These are phyloP conservation scores for Phytopythium boreale DNA, from an alignment of 352 stramenopile species.

Conservation along the genomic window DNA sequence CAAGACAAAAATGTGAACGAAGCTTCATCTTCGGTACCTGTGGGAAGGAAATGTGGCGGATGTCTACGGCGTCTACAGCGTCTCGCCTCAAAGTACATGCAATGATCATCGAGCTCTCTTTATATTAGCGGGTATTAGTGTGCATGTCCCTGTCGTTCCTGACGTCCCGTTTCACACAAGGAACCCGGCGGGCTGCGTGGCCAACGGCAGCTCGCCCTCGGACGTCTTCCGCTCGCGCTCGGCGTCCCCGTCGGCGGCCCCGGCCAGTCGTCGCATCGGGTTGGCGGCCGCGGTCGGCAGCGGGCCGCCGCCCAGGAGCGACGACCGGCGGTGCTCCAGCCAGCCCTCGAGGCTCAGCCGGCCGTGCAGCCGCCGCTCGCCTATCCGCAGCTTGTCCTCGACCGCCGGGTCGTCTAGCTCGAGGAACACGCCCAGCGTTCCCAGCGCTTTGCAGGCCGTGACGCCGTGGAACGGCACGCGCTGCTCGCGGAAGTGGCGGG, in stretches of 20 bases:
- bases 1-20: constrained; percentile 1
- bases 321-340: constrained; percentile 29
- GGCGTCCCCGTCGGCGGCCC: neutral
- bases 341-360: constrained; percentile 42
- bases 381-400: constrained; percentile 20
- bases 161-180: neutral
- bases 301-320: neutral
- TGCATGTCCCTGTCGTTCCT: neutral
- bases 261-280: neutral
- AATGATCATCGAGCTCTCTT: neutral
- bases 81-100: neutral
- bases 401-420: constrained; percentile 23
- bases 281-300: neutral
- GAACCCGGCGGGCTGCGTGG: neutral
- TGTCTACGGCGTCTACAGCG: neutral
- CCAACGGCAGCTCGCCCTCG: constrained; percentile 5
- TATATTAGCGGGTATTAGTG: neutral
- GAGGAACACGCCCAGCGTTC: constrained; percentile 31
- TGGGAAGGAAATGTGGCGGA: neutral
- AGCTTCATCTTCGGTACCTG: neutral
- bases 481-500: constrained; percentile 28
- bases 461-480: constrained; percentile 8
- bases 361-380: constrained; percentile 19
- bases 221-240: constrained; percentile 5
- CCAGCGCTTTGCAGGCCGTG: constrained; percentile 37